Evolutionary conservation across 139 green algal genomes (phyloP), one percentile per base, ranked within the genome.

Genomic region (Chara braunii): DNA sequence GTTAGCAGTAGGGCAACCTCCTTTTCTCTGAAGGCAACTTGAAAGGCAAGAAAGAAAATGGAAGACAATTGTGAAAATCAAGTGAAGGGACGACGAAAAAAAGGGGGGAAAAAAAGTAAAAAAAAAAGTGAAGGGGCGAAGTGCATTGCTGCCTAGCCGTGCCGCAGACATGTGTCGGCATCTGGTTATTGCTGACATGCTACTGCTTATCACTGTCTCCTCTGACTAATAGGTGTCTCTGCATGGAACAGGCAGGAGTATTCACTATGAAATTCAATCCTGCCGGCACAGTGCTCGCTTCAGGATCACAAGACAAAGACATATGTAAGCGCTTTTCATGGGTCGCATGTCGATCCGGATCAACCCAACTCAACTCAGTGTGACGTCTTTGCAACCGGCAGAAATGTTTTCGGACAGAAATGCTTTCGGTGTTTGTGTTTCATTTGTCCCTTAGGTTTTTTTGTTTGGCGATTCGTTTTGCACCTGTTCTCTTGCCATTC

Each of bases 261-360:
- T 91, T 87, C 66, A 72, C 58, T 6, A 53, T 90, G 61, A 81
- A 83, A 9, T 97, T 96, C 75, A 90, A 64, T 52, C 86, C 88
- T 4, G 82, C 89, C 37, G 91, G 91, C 3, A 60, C 81, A 6
- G 60, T 74, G 0, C 30, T 97, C 8, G 91, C 91, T 0, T 89
- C 82, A 6, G 85, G 72, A 0, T 87, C 76, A 0, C 81, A 89
- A 31, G 91, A 97, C 81, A 93, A 89, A 43, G 22, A 59, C 12
- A 64, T 80, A 2, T 76, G 67, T 76, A 18, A 60, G 60, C 43
- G 54, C 32, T 59, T 59, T 59, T 14, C 54, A 14, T 48, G 18
- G 40, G 18, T 48, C 40, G 8, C 18, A 8, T 57, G 8, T 8
- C 26, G 26, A 11, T 11, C 8, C 11, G 8, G 26, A 8, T 28